Evolutionary conservation across 192 early-diverging fungal genomes (phyloP).

Genomic region (Irineochytrium annulatum): DNA sequence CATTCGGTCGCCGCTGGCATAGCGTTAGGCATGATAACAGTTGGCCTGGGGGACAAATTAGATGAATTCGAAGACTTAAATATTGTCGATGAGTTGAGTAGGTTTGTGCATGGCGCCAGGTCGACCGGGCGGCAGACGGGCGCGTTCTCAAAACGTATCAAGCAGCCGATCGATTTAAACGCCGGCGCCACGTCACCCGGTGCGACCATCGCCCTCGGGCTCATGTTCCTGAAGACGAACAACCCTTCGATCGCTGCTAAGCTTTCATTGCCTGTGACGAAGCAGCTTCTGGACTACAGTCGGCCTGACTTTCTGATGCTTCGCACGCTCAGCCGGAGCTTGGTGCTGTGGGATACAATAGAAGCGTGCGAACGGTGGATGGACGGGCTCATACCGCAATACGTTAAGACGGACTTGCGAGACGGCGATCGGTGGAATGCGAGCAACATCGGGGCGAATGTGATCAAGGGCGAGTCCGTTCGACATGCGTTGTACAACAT

Average conservation of each 20-base stretch:
- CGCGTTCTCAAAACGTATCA: conserved; percentile 10
- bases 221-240: conserved; percentile 81
- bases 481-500: conserved; percentile 64
- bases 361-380: conserved; percentile 65
- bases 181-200: conserved; percentile 53
- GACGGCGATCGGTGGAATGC: conserved; percentile 7
- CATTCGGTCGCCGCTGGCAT: conserved; percentile 58
- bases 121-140: conserved; percentile 5
- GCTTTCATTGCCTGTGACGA: conserved; percentile 57
- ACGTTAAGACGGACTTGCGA: conserved; percentile 33
- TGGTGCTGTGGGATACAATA: conserved; percentile 76
- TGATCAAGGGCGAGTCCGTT: conserved; percentile 29
- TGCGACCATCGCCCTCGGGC: conserved; percentile 76
- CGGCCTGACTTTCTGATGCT: conserved; percentile 72
- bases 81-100: conserved; percentile 27
- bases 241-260: conserved; percentile 60
- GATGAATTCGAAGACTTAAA: conserved; percentile 4
- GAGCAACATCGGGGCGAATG: neutral
- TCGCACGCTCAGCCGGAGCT: conserved; percentile 58
- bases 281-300: conserved; percentile 58
- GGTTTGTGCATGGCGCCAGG: conserved; percentile 5
- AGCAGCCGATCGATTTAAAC: conserved; percentile 20
- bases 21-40: conserved; percentile 74
- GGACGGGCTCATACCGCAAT: conserved; percentile 54
- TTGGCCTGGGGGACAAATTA: conserved; percentile 58